These are phyloP conservation scores for Immersiella caudata DNA, from an alignment of 495 filamentous ascomycete species.

Conservation along the genomic window DNA sequence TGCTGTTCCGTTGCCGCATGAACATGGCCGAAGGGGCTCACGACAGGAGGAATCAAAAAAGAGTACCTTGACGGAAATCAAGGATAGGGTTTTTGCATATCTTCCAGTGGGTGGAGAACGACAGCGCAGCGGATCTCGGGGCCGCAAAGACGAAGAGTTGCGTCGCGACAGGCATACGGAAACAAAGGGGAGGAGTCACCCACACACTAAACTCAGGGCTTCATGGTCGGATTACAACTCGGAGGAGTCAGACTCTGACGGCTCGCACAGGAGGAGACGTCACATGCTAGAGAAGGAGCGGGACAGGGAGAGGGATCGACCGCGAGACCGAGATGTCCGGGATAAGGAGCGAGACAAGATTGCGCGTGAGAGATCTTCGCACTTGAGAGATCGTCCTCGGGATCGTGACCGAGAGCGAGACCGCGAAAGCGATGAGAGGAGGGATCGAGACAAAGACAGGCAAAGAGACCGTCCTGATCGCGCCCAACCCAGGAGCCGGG, in stretches of 20 bases:
- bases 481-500: constrained; percentile 16
- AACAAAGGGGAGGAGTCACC: constrained; percentile 19
- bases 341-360: constrained; percentile 27
- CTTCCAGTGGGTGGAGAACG: constrained; percentile 27
- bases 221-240: constrained; percentile 32
- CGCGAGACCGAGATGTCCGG: constrained; percentile 16
- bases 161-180: constrained; percentile 12
- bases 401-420: constrained; percentile 23
- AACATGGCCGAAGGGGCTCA: not conserved
- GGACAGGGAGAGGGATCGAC: constrained; percentile 25
- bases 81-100: constrained; percentile 31
- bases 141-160: constrained; percentile 22
- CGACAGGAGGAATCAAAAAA: constrained; percentile 26
- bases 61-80: constrained; percentile 27
- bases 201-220: constrained; percentile 24
- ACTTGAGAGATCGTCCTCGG: constrained; percentile 7
- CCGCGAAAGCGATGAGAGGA: constrained; percentile 18
- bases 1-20: not conserved
- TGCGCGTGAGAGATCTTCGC: constrained; percentile 4
- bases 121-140: constrained; percentile 30
- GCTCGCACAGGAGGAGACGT: not conserved
- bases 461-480: constrained; percentile 30
- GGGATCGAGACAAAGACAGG: constrained; percentile 16
- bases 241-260: constrained; percentile 26
- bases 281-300: constrained; percentile 25